phyloP scores from a whole-genome alignment of 2,329 filamentous ascomycete species.

The Botrytis paeoniae region DNA sequence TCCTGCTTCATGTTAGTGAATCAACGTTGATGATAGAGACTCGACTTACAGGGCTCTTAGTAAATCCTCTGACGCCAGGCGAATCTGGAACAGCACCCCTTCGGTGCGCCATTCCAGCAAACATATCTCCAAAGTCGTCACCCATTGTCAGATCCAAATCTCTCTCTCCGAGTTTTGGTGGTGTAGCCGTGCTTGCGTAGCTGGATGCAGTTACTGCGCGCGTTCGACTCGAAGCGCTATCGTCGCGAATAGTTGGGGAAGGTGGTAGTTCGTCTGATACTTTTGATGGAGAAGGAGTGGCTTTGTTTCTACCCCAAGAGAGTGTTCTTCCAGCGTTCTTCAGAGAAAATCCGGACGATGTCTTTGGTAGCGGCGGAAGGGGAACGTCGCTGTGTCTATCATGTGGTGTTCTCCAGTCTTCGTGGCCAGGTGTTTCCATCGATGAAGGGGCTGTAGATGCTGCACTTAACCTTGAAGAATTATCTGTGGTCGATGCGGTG shows the following conservation, averaged over 20 bases:
- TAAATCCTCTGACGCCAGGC: slow-evolving; percentile 28
- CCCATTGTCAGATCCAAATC: slow-evolving; percentile 36
- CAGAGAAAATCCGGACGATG: slow-evolving; percentile 34
- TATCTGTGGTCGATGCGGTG: slow-evolving; percentile 38
- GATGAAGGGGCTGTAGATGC: slow-evolving; percentile 39
- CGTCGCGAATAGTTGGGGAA: slow-evolving; percentile 27
- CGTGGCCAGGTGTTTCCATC: slow-evolving; percentile 31
- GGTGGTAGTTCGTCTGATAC: slow-evolving; percentile 25
- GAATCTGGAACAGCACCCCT: slow-evolving; percentile 33
- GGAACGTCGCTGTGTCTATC: slow-evolving; percentile 36
- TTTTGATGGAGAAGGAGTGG: slow-evolving; percentile 28
- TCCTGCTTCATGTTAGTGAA: slow-evolving; percentile 27
- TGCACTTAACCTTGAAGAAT: slow-evolving; percentile 39
- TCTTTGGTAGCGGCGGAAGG: slow-evolving; percentile 35
- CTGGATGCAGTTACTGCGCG: slow-evolving; percentile 37
- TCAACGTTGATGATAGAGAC: not conserved
- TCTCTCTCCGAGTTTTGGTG: slow-evolving; percentile 34
- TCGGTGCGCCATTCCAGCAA: slow-evolving; percentile 35
- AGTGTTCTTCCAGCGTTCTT: slow-evolving; percentile 37
- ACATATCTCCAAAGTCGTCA: slow-evolving; percentile 40
- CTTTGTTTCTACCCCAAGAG: slow-evolving; percentile 38
- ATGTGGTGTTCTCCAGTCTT: slow-evolving; percentile 36
- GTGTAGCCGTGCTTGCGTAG: slow-evolving; percentile 38
- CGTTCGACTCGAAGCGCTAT: slow-evolving; percentile 27
- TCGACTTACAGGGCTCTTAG: slow-evolving; percentile 34